These are phyloP conservation scores for Physcomitrellopsis africana DNA, from an alignment of 225 moss, liverwort and hornwort genomes.

Conservation along the genomic window DNA sequence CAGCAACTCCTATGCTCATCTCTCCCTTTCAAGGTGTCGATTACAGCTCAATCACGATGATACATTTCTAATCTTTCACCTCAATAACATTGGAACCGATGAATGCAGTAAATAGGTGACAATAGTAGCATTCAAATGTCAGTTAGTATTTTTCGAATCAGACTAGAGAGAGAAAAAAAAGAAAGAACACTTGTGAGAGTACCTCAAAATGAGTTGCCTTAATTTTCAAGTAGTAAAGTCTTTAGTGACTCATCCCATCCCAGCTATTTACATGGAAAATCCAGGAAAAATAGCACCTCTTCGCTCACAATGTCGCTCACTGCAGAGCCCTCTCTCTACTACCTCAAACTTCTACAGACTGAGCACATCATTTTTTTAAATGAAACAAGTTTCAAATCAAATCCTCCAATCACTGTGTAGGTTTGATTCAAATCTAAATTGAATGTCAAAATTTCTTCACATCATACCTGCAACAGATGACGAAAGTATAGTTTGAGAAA, in stretches of 20 bases:
- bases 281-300: not conserved
- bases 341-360: not conserved
- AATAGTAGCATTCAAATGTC: not conserved
- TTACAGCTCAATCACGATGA: too few species aligned
- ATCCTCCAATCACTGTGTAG: not conserved
- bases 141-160: not conserved
- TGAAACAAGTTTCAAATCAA: not conserved
- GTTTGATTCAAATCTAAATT: slow-evolving; percentile 15
- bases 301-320: not conserved
- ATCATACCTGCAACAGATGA: slow-evolving; percentile 25
- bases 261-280: not conserved
- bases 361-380: not conserved
- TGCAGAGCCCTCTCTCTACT: not conserved
- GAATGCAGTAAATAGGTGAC: too few species aligned
- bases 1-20: too few species aligned
- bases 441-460: slow-evolving; percentile 19
- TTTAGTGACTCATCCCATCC: not conserved
- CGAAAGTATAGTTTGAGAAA: slow-evolving; percentile 1
- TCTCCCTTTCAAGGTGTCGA: too few species aligned
- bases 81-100: not conserved
- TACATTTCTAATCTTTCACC: not conserved
- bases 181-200: not conserved
- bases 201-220: not conserved
- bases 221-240: not conserved
- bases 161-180: not conserved